phyloP scores from a whole-genome alignment of 148 eudicot species.

The Pharnaceum exiguum region DNA sequence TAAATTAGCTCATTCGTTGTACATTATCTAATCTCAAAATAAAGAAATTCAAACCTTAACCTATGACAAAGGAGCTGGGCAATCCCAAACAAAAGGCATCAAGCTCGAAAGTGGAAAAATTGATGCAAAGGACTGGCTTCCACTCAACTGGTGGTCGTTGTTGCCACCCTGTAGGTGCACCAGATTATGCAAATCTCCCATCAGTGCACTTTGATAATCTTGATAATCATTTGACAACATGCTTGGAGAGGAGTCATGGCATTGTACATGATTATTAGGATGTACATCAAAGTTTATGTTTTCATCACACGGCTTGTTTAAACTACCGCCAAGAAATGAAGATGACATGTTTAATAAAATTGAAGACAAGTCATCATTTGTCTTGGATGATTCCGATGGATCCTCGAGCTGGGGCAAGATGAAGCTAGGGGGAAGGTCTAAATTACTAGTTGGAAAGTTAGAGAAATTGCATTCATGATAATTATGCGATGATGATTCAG shows the following conservation, averaged over 20 bases:
- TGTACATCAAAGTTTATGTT: conserved; percentile 13
- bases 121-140: conserved; percentile 1
- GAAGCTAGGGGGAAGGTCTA: conserved; percentile 26
- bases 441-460: conserved; percentile 7
- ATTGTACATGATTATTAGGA: conserved; percentile 10
- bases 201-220: conserved; percentile 14
- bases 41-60: background rate
- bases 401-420: conserved; percentile 27
- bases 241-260: background rate
- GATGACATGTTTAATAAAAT: conserved; percentile 33
- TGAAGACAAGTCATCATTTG: conserved; percentile 34
- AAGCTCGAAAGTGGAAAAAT: conserved; percentile 7
- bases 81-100: no score
- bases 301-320: conserved; percentile 12
- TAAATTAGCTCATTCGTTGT: no score
- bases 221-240: conserved; percentile 9
- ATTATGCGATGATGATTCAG: conserved; percentile 4
- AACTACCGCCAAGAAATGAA: conserved; percentile 32
- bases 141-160: conserved; percentile 3
- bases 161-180: conserved; percentile 18
- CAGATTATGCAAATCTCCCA: conserved; percentile 15
- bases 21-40: no score
- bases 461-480: conserved; percentile 8
- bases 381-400: conserved; percentile 13
- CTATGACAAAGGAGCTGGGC: no score